Conservation (phyloP, 2,329 filamentous ascomycete species). For the Eutypella sp. region DNA sequence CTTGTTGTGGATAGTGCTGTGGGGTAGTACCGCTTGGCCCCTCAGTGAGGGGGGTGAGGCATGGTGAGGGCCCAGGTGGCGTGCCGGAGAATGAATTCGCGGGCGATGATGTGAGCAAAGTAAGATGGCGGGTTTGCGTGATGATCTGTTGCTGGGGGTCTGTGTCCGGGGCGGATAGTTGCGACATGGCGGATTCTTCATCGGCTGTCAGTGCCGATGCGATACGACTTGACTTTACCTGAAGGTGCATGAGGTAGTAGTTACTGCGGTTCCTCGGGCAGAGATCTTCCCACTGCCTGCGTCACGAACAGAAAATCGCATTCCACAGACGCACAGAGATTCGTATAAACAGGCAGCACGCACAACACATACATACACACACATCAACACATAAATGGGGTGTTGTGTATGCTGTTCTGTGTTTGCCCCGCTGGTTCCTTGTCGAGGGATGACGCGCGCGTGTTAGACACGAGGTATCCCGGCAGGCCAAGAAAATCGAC, state of each 20-base stretch:
- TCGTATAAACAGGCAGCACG: no score
- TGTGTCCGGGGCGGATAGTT: not conserved
- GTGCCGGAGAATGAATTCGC: constrained; percentile 12
- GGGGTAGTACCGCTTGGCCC: constrained; percentile 19
- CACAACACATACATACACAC: no score
- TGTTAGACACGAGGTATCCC: not conserved
- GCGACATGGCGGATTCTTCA: not conserved
- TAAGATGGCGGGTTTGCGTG: constrained; percentile 29
- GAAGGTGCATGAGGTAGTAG: not conserved
- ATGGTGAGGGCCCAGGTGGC: constrained; percentile 12
- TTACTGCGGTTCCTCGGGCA: not conserved
- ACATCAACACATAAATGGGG: no score
- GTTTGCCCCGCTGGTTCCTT: not conserved
- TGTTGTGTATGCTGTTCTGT: not conserved
- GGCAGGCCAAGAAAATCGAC: not conserved
- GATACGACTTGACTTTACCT: not conserved
- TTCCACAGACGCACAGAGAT: no score
- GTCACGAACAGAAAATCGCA: not conserved
- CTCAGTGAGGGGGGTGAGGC: constrained; percentile 14
- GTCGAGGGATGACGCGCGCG: not conserved
- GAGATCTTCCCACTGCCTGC: not conserved
- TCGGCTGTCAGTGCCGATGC: not conserved
- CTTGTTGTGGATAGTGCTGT: constrained; percentile 6
- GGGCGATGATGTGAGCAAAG: constrained; percentile 17
- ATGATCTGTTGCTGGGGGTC: constrained; percentile 20